Conservation (phyloP, 2,329 filamentous ascomycete species). For the Penicillium sp. region DNA sequence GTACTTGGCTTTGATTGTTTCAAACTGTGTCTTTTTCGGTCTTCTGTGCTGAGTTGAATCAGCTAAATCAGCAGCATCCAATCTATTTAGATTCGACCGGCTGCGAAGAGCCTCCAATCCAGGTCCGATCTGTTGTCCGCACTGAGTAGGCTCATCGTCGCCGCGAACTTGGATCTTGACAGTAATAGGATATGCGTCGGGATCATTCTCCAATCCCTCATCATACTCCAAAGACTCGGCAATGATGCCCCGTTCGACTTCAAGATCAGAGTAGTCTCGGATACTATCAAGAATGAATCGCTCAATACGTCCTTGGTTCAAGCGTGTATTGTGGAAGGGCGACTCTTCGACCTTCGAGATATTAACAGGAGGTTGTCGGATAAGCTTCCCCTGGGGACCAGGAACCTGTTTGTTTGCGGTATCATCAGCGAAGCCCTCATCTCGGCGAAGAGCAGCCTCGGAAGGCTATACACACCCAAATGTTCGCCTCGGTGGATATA, state of each 20-base stretch:
- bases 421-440: not conserved
- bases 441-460: not conserved
- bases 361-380: slow-evolving; percentile 64
- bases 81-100: slow-evolving; percentile 61
- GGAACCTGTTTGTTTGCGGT: slow-evolving; percentile 10
- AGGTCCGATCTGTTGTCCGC: slow-evolving; percentile 25
- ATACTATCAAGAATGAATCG: slow-evolving; percentile 64
- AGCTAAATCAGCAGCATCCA: slow-evolving; percentile 58
- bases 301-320: slow-evolving; percentile 72
- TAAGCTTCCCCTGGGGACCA: slow-evolving; percentile 55
- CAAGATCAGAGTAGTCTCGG: slow-evolving; percentile 53
- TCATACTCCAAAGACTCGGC: slow-evolving; percentile 58
- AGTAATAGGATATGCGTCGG: slow-evolving; percentile 59
- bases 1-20: slow-evolving; percentile 57
- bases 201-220: slow-evolving; percentile 47
- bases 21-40: slow-evolving; percentile 30
- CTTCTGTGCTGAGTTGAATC: slow-evolving; percentile 43
- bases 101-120: slow-evolving; percentile 40
- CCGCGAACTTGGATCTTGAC: slow-evolving; percentile 58
- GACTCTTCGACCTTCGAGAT: slow-evolving; percentile 56
- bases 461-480: slow-evolving; percentile 39
- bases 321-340: slow-evolving; percentile 62
- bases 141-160: slow-evolving; percentile 58
- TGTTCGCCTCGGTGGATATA: slow-evolving; percentile 64
- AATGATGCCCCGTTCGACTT: slow-evolving; percentile 61